These are phyloP conservation scores for Jatropha curcas DNA, from an alignment of 345 rosid species.

Conservation along the genomic window DNA sequence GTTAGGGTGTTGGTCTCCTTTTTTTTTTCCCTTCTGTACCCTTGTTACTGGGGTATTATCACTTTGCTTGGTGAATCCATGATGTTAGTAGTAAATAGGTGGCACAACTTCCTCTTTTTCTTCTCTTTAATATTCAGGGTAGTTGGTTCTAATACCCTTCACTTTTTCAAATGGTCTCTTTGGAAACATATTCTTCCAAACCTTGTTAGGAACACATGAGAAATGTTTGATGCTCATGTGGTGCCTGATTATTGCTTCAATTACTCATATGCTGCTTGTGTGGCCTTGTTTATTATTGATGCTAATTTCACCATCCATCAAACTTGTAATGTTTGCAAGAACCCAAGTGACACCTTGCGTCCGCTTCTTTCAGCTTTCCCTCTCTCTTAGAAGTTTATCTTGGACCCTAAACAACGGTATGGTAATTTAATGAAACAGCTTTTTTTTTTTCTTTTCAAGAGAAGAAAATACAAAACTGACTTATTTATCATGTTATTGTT, in stretches of 20 bases:
- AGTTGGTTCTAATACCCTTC: neutral
- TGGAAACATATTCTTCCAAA: neutral
- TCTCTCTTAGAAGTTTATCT: conserved; percentile 61
- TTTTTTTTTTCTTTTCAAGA: neutral
- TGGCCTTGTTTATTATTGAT: neutral
- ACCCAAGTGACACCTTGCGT: conserved; percentile 56
- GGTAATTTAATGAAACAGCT: conserved; percentile 22
- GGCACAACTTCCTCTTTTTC: neutral
- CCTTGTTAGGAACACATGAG: neutral
- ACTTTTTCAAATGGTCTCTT: neutral
- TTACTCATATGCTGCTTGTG: neutral
- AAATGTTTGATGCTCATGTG: neutral
- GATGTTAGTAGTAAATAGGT: neutral
- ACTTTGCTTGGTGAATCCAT: neutral
- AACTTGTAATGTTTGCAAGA: conserved; percentile 50
- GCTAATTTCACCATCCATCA: neutral
- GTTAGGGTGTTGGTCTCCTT: neutral
- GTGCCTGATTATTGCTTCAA: neutral
- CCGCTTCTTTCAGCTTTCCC: conserved; percentile 79
- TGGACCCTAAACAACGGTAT: conserved; percentile 65
- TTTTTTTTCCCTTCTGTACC: too few species aligned
- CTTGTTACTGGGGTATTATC: too few species aligned
- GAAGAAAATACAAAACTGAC: conserved; percentile 11
- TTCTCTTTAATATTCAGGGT: neutral
- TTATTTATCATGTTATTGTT: conserved; percentile 9